phyloP scores from a whole-genome alignment of 2,329 filamentous ascomycete species.

The Orbilia blumenaviensis region DNA sequence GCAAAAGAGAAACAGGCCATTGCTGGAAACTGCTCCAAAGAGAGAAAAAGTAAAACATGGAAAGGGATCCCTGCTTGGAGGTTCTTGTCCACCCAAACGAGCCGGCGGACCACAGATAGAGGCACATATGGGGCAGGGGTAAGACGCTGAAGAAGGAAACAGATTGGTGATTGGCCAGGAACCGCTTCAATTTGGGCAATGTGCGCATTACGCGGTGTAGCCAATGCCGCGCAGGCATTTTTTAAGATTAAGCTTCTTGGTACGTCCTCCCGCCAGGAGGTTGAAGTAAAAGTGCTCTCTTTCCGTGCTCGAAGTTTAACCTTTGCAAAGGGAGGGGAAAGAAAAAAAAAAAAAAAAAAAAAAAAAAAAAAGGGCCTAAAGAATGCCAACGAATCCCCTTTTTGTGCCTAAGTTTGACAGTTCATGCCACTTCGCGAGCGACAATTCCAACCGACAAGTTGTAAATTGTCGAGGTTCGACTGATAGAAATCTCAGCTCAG shows the following conservation, averaged over 20 bases:
- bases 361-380: no score
- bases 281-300: no score
- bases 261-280: conserved; percentile 34
- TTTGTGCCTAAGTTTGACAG: no score
- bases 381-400: conserved; percentile 28
- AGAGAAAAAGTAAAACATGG: conserved; percentile 40
- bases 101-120: conserved; percentile 31
- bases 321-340: no score
- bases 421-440: conserved; percentile 19
- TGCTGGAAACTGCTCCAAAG: conserved; percentile 47
- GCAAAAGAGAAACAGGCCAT: conserved; percentile 50
- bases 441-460: conserved; percentile 12
- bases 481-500: not conserved
- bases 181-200: conserved; percentile 47
- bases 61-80: conserved; percentile 21
- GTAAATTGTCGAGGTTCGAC: not conserved
- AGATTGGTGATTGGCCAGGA: conserved; percentile 52
- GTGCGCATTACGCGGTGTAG: conserved; percentile 42
- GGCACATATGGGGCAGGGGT: conserved; percentile 36
- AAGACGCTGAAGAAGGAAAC: conserved; percentile 16
- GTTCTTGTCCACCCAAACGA: conserved; percentile 29
- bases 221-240: conserved; percentile 50
- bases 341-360: no score
- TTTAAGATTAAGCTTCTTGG: conserved; percentile 51
- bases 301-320: no score